Base-by-base conservation (phyloP, 225 moss, liverwort and hornwort species). In the Sphagnum contortum region DNA sequence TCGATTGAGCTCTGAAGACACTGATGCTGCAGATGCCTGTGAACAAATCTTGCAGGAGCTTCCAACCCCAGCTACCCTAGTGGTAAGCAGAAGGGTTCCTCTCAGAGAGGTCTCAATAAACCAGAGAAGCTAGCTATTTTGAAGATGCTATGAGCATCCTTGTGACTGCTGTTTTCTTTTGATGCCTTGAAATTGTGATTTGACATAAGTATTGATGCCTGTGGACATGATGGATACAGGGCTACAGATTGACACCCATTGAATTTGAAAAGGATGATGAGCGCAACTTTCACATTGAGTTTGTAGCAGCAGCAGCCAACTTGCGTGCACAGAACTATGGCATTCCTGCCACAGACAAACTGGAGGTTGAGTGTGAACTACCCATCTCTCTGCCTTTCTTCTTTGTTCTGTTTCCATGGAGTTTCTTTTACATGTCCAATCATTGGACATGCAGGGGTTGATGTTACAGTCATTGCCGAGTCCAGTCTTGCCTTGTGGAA, bases 201-300 rank as follows among this genome's bases (percentile, higher is more conserved):
- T 29, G 29, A 29, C 29, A 29, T 29, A 29, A 29, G 29, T 29
- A 29, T 29, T 29, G 29, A 29, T 29, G 29, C 29, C 29, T 53
- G 29, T 64, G 55, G 29, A n/a, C 2, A 46, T 6, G 55, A 46
- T 56, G 6, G 11, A 59, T 55, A 7, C 85, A 91, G 90, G 98
- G 98, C 48, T 98, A 98, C 74, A 87, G 98, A 57, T 77, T 98
- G 69, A 91, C 89, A 66, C 89, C 93, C 49, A 80, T 91, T 55
- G 98, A 91, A 49, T 98, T 89, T 62, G 80, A 98, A 55, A 98
- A 98, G 76, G 98, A 98, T 67, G 92, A 91, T 69, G 98, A 98
- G 55, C 74, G 82, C 69, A 87, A 71, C 55, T 92, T 79, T 68
- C 98, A 98, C 76, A 84, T 78, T 1, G 98, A 98, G 44, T 98